These are phyloP conservation scores for Mimosa bimucronata DNA, from an alignment of 306 rosid species.

Conservation along the genomic window DNA sequence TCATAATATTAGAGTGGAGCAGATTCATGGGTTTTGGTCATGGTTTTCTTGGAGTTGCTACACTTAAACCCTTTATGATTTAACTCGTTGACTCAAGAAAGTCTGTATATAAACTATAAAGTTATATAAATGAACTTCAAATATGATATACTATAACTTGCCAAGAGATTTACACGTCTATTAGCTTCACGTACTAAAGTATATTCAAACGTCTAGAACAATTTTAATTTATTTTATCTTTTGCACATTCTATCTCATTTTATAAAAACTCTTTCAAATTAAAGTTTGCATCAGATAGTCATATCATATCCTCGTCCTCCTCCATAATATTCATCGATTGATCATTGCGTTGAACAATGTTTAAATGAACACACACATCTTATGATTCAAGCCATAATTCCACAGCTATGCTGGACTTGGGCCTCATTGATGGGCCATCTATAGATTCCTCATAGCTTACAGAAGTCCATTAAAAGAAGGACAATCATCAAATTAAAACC, in stretches of 20 bases:
- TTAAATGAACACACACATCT: neutral
- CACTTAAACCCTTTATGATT: neutral
- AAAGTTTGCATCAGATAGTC: no score
- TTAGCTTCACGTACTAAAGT: neutral
- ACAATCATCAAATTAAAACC: no score
- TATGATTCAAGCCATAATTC: neutral
- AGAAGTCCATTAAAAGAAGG: neutral
- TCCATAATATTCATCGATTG: no score
- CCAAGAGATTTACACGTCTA: neutral
- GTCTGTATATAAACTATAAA: neutral
- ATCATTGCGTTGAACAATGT: neutral
- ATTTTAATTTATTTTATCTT: no score
- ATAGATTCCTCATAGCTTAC: neutral
- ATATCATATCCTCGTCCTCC: no score
- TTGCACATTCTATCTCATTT: neutral
- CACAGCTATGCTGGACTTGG: neutral
- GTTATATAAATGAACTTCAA: neutral
- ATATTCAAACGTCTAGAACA: no score
- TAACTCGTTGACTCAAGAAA: neutral
- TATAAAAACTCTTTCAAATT: no score
- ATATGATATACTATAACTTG: neutral
- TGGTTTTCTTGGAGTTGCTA: neutral
- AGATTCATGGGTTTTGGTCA: conserved; percentile 7
- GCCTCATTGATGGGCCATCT: neutral
- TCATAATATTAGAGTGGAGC: conserved; percentile 1